Conservation (phyloP, 139 green algal species). For the Yamagishiella unicocca region DNA sequence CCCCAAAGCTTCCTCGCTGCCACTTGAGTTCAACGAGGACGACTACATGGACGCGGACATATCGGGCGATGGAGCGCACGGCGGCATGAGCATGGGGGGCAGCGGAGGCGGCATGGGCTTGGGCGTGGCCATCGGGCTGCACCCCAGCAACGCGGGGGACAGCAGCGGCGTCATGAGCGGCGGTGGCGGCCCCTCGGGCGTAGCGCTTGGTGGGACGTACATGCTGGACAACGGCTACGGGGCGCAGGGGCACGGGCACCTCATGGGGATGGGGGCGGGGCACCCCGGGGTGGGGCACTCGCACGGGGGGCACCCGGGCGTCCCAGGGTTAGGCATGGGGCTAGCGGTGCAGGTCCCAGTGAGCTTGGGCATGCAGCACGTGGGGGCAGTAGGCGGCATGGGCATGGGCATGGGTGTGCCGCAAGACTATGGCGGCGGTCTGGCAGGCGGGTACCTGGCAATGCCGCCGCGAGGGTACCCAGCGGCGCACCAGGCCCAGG, state of each 20-base stretch:
- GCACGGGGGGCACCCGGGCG: neutral
- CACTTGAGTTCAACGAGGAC: conserved; percentile 47
- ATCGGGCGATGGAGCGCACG: neutral
- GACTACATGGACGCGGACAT: conserved; percentile 40
- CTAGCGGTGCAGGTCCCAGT: neutral
- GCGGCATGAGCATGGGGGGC: neutral
- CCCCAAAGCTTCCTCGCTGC: neutral
- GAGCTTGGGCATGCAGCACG: conserved; percentile 1
- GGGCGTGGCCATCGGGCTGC: neutral
- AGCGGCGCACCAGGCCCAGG: conserved; percentile 11
- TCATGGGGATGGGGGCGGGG: neutral
- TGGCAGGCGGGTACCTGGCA: neutral
- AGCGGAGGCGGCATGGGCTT: neutral
- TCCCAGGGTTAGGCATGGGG: neutral
- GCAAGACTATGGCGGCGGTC: neutral
- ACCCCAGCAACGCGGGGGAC: neutral
- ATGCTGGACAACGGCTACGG: conserved; percentile 26
- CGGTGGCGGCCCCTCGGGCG: neutral
- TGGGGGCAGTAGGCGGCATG: neutral
- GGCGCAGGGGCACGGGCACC: neutral
- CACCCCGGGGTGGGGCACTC: neutral
- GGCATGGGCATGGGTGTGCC: neutral
- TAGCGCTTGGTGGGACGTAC: neutral
- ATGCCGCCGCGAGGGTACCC: neutral
- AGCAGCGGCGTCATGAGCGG: neutral